These are phyloP conservation scores for Penicillium roqueforti DNA, from an alignment of 495 filamentous ascomycete genomes.

Conservation along the genomic window DNA sequence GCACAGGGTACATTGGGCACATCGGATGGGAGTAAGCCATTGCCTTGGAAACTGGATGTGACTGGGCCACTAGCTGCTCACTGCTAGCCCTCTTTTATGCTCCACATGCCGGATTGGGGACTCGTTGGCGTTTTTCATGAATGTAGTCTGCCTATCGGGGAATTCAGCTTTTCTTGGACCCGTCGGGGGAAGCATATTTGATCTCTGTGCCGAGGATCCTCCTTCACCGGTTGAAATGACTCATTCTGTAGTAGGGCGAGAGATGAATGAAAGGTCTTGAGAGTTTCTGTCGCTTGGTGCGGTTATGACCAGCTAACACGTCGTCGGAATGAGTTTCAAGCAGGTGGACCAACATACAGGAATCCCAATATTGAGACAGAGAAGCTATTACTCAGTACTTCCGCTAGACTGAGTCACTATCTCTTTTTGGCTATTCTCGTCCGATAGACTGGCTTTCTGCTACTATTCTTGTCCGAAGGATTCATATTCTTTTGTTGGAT, in stretches of 20 bases:
- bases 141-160: background rate
- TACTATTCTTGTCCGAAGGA: background rate
- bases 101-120: constrained; percentile 2
- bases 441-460: background rate
- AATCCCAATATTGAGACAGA: background rate
- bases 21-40: background rate
- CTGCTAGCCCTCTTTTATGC: background rate
- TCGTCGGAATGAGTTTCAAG: too few species aligned
- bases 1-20: constrained; percentile 16
- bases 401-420: background rate
- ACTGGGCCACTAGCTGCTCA: constrained; percentile 3
- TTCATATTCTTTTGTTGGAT: background rate
- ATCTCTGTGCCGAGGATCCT: background rate
- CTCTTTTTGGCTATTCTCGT: background rate
- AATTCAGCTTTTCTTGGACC: background rate
- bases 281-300: constrained; percentile 3
- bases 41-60: background rate
- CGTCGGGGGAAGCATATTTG: background rate
- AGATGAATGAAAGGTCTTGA: background rate
- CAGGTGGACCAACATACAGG: too few species aligned
- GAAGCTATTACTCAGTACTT: background rate
- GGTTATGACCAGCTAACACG: background rate
- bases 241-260: background rate
- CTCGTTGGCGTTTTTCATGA: background rate
- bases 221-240: constrained; percentile 5